These are phyloP conservation scores for Grifola frondosa DNA, from an alignment of 1,284 basidiomycete genomes.

Conservation along the genomic window DNA sequence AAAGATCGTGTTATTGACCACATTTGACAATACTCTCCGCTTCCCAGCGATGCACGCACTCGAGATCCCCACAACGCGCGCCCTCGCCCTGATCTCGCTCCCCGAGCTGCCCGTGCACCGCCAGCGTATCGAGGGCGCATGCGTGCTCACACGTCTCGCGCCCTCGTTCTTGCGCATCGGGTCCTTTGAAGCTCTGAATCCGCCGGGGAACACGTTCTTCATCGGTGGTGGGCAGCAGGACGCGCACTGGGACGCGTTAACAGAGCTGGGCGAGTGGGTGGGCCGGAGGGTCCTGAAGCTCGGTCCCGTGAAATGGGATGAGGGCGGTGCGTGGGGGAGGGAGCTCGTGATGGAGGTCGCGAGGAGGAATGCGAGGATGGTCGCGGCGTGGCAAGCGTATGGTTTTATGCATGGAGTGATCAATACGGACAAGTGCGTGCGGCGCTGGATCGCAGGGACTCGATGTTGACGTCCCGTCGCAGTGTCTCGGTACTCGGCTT, in stretches of 20 bases:
- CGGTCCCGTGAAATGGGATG: conserved; percentile 33
- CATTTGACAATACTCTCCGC: neutral
- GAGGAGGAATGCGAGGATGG: conserved; percentile 84
- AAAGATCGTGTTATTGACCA: neutral
- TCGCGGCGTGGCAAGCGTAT: conserved; percentile 92
- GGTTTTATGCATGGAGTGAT: conserved; percentile 96
- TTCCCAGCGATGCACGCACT: conserved; percentile 81
- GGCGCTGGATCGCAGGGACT: neutral
- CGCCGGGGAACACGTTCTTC: conserved; percentile 66
- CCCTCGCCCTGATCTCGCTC: conserved; percentile 79
- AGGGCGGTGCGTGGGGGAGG: conserved; percentile 63
- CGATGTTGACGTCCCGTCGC: neutral
- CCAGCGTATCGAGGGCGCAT: conserved; percentile 79
- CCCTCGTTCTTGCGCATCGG: conserved; percentile 93
- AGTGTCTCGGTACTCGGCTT: conserved; percentile 84
- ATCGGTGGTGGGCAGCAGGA: conserved; percentile 74
- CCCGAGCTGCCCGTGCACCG: conserved; percentile 76
- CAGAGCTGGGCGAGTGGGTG: conserved; percentile 76
- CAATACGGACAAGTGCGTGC: conserved; percentile 87
- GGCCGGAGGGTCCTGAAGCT: conserved; percentile 57
- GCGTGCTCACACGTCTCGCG: conserved; percentile 81
- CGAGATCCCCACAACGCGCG: conserved; percentile 85
- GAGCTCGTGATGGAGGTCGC: conserved; percentile 77
- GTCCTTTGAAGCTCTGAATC: conserved; percentile 85
- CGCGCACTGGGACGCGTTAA: conserved; percentile 73